Evolutionary conservation across 352 stramenopile species (phyloP).

Genomic region (Peronospora farinosa): DNA sequence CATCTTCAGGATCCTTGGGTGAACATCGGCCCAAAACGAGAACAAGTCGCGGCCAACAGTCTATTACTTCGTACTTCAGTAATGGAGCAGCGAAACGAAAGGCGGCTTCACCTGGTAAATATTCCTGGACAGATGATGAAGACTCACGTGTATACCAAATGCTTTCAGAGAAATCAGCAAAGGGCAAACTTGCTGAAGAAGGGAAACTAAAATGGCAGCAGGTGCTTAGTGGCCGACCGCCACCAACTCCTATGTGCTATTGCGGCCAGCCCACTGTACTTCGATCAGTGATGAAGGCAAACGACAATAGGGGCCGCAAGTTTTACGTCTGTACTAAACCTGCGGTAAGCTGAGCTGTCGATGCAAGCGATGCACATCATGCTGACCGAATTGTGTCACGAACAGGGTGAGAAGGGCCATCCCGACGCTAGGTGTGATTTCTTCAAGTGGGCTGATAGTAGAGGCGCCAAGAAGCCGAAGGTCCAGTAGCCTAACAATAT

Average conservation of each 20-base stretch:
- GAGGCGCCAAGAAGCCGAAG: slow-evolving; percentile 22
- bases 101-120: background rate
- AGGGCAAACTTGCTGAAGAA: slow-evolving; percentile 33
- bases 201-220: slow-evolving; percentile 43
- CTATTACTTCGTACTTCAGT: slow-evolving; percentile 52
- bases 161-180: slow-evolving; percentile 24
- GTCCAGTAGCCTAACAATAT: slow-evolving; percentile 1
- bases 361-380: background rate
- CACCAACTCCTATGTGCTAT: slow-evolving; percentile 55
- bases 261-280: slow-evolving; percentile 64
- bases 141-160: slow-evolving; percentile 9
- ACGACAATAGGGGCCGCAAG: slow-evolving; percentile 78
- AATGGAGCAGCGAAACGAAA: slow-evolving; percentile 19
- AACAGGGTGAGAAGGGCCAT: slow-evolving; percentile 71
- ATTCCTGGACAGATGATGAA: slow-evolving; percentile 1
- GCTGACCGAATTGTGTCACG: slow-evolving; percentile 4
- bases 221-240: slow-evolving; percentile 56
- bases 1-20: background rate
- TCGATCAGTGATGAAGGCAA: slow-evolving; percentile 68
- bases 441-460: slow-evolving; percentile 72
- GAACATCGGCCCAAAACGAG: slow-evolving; percentile 7
- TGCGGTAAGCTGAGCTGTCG: slow-evolving; percentile 30
- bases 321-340: slow-evolving; percentile 85
- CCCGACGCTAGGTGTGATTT: slow-evolving; percentile 77
- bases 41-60: slow-evolving; percentile 28